Conservation (phyloP, 169 alveolate genomes). For the Condylostoma magnum region DNA sequence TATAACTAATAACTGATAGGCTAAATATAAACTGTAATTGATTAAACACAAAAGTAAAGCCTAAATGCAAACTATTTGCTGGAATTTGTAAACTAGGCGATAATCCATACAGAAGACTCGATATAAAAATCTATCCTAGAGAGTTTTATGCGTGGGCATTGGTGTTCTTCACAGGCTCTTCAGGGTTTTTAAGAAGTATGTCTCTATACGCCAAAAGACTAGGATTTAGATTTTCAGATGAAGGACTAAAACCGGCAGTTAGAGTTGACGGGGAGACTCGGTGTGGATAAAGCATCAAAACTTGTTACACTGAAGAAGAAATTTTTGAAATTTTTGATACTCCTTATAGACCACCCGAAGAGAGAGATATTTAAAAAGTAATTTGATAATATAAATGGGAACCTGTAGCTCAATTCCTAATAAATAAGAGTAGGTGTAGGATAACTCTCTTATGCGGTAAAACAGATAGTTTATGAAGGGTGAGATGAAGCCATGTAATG, state of each 20-base stretch:
- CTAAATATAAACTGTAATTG: slow-evolving; percentile 38
- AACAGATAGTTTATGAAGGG: too few relatives aligned
- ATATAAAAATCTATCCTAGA: slow-evolving; percentile 80
- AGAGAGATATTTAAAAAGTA: slow-evolving; percentile 75
- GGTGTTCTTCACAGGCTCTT: slow-evolving; percentile 86
- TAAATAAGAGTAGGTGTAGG: too few relatives aligned
- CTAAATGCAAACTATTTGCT: not conserved
- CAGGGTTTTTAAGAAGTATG: slow-evolving; percentile 76
- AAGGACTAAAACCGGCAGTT: slow-evolving; percentile 62
- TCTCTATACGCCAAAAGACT: slow-evolving; percentile 71
- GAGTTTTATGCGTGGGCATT: slow-evolving; percentile 73
- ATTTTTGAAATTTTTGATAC: slow-evolving; percentile 55
- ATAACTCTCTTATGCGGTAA: too few relatives aligned
- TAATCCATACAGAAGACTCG: slow-evolving; percentile 68
- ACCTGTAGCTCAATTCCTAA: too few relatives aligned
- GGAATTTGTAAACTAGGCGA: slow-evolving; percentile 29
- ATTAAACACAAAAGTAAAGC: not conserved
- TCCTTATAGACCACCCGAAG: slow-evolving; percentile 66
- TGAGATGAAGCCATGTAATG: too few relatives aligned
- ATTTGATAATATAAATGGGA: too few relatives aligned
- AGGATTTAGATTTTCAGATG: slow-evolving; percentile 76
- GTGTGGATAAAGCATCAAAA: slow-evolving; percentile 41
- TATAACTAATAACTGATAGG: slow-evolving; percentile 56
- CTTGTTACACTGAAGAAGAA: slow-evolving; percentile 71
- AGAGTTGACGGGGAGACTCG: slow-evolving; percentile 34